These are phyloP conservation scores for Moesziomyces sp. DNA, from an alignment of 1,284 basidiomycete genomes.

Conservation along the genomic window DNA sequence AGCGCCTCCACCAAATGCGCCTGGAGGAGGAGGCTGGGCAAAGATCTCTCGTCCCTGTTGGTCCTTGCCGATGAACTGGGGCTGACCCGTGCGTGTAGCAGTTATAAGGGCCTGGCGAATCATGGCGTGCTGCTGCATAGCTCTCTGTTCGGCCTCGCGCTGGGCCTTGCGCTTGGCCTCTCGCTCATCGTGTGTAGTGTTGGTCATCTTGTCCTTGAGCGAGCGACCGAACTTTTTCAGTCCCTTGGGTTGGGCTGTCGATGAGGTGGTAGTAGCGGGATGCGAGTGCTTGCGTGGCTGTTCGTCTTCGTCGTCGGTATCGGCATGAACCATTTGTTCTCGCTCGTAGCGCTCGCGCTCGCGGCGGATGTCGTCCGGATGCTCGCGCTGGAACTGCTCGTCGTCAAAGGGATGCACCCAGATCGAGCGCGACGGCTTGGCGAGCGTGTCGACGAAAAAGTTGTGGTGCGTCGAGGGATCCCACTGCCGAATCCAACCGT, in stretches of 20 bases:
- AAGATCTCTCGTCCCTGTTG: slow-evolving; percentile 47
- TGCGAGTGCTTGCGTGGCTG: not conserved
- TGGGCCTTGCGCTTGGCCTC: slow-evolving; percentile 50
- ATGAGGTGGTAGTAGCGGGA: not conserved
- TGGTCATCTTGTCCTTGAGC: slow-evolving; percentile 66
- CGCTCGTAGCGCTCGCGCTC: slow-evolving; percentile 27
- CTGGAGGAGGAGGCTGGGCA: slow-evolving; percentile 51
- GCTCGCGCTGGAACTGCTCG: slow-evolving; percentile 33
- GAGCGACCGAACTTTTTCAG: slow-evolving; percentile 56
- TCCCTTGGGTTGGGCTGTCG: slow-evolving; percentile 25
- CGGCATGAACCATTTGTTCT: slow-evolving; percentile 37
- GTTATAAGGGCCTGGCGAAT: slow-evolving; percentile 37
- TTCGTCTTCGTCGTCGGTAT: slow-evolving; percentile 50
- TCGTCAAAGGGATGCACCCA: slow-evolving; percentile 67
- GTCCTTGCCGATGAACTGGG: slow-evolving; percentile 46
- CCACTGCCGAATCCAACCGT: slow-evolving; percentile 63
- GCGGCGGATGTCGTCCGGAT: slow-evolving; percentile 23
- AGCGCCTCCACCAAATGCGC: slow-evolving; percentile 36
- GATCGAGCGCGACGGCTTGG: slow-evolving; percentile 64
- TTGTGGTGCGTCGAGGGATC: slow-evolving; percentile 53
- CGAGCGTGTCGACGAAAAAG: slow-evolving; percentile 64
- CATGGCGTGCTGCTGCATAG: slow-evolving; percentile 41
- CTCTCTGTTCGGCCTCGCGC: slow-evolving; percentile 49
- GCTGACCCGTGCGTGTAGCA: slow-evolving; percentile 47
- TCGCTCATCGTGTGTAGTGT: slow-evolving; percentile 60